Base-by-base conservation (phyloP, 2,329 filamentous ascomycete species). In the Rutstroemia sydowiana region DNA sequence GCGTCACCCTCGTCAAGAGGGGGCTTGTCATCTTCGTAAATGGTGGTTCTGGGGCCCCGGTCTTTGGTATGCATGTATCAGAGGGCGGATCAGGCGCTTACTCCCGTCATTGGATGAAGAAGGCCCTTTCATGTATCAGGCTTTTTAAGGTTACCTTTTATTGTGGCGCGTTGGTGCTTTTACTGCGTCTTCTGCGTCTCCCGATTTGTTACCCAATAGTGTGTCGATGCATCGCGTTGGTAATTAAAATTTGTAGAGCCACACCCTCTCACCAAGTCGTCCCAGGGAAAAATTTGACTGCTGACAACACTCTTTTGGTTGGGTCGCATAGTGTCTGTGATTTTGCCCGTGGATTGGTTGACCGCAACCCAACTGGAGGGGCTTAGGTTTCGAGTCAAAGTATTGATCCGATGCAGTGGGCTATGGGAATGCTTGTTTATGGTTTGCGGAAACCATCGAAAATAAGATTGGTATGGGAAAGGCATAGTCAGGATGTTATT, bases 11-110 rank as follows among this genome's bases (percentile, higher is more conserved):
- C n/a, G n/a, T n/a, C n/a, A 28, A 30, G 26, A 34, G 41, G 48
- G 26, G 30, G 28, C 18, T 9, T 32, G 28, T 18, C n/a, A 14
- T 40, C 30, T 37, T 44, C 4, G n/a, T n/a, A n/a, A n/a, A n/a
- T n/a, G n/a, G 30, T 34, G 39, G 30, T 34, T 28, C 16, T 32
- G 23, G 39, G 39, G 31, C 18, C 28, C 47, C 28, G 1, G 47
- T 28, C 39, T 44, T 30, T n/a, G n/a, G 14, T 36, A 36, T 49
- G 47, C 30, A 49, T 49, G 39, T 39, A 36, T 34, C 30, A n/a
- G 26, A 21, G 44, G 41, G 30, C 36, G 36, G 36, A 32, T 5
- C 34, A 49, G 47, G 37, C 47, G 20, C 39, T 23, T 49, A 34
- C n/a, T 11, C 21, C 21, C 28, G 10, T 11, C 11, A 44, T 44